Percentiles rank a stretch among this genome's conserved stretches.
Evolutionary conservation across 208 protist species (phyloP).

Genomic region (Borovskyia barvae): DNA sequence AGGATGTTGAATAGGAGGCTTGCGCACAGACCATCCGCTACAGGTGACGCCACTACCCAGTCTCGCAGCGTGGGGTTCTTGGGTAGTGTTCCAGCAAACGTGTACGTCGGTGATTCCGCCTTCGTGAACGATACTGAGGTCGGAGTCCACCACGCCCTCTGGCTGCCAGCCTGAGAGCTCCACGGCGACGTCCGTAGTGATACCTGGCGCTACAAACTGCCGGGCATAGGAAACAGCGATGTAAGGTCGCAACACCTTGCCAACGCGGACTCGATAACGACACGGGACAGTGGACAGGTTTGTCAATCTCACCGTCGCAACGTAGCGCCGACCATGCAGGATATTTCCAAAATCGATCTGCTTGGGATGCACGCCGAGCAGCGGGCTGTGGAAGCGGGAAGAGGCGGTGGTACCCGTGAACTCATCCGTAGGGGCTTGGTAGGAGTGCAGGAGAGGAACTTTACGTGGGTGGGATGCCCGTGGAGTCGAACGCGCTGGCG

Average conservation of each 20-base stretch:
- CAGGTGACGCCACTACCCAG: conserved; percentile 24
- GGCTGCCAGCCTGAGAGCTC: conserved; percentile 58
- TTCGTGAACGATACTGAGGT: conserved; percentile 45
- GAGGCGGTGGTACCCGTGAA: conserved; percentile 19
- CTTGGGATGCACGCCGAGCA: conserved; percentile 19
- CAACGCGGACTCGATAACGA: conserved; percentile 62
- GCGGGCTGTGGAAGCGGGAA: conserved; percentile 16
- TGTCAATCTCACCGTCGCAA: conserved; percentile 38
- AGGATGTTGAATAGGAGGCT: conserved; percentile 15
- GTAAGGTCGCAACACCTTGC: conserved; percentile 18
- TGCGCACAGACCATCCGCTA: conserved; percentile 23
- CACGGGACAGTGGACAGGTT: conserved; percentile 82
- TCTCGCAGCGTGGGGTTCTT: conserved; percentile 7
- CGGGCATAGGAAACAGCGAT: conserved; percentile 55
- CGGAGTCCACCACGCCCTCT: conserved; percentile 20
- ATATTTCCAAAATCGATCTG: conserved; percentile 58
- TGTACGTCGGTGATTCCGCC: conserved; percentile 33
- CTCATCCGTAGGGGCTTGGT: background rate
- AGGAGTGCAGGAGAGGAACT: conserved; percentile 31
- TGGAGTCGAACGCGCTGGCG: background rate
- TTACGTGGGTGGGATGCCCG: background rate
- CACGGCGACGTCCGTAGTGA: conserved; percentile 52
- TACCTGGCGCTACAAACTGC: conserved; percentile 74
- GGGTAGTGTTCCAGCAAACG: conserved; percentile 37
- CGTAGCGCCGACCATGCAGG: conserved; percentile 42